These are phyloP conservation scores for Trichomonascaceae sp. DNA, from an alignment of 1,139 yeast species.

Conservation along the genomic window DNA sequence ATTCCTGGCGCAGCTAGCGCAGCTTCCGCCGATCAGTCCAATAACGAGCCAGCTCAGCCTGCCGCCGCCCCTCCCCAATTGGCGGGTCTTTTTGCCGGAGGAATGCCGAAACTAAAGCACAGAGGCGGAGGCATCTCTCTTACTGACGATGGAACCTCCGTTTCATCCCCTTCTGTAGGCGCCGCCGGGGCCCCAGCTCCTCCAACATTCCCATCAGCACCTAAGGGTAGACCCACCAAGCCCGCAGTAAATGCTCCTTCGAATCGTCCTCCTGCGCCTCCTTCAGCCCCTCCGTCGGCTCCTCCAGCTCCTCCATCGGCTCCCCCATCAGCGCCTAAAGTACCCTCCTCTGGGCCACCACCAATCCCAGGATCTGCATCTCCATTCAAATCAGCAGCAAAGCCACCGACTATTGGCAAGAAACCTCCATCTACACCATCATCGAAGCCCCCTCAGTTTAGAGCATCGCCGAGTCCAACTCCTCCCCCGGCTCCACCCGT, in stretches of 20 bases:
- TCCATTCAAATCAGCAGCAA: conserved; percentile 6
- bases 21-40: conserved; percentile 1
- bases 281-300: conserved; percentile 10
- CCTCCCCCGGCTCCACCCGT: conserved; percentile 9
- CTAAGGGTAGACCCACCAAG: conserved; percentile 3
- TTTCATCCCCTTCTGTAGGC: conserved; percentile 7
- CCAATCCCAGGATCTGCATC: conserved; percentile 6
- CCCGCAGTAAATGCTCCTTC: conserved; percentile 8
- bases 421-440: conserved; percentile 9
- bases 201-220: conserved; percentile 5
- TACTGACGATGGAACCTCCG: conserved; percentile 20
- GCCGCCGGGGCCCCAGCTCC: conserved; percentile 11
- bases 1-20: conserved; percentile 9
- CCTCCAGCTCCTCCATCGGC: conserved; percentile 6
- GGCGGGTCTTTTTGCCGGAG: conserved; percentile 77
- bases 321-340: too few relatives aligned
- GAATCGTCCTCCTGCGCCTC: conserved; percentile 6
- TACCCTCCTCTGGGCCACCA: too few relatives aligned
- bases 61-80: conserved; percentile 34
- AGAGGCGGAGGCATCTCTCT: conserved; percentile 35
- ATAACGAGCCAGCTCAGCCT: conserved; percentile 1
- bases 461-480: conserved; percentile 5
- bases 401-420: conserved; percentile 14
- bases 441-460: conserved; percentile 9
- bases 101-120: conserved; percentile 66